phyloP scores from a whole-genome alignment of 495 filamentous ascomycete genomes.

The Friedmanniomyces endolithicus region DNA sequence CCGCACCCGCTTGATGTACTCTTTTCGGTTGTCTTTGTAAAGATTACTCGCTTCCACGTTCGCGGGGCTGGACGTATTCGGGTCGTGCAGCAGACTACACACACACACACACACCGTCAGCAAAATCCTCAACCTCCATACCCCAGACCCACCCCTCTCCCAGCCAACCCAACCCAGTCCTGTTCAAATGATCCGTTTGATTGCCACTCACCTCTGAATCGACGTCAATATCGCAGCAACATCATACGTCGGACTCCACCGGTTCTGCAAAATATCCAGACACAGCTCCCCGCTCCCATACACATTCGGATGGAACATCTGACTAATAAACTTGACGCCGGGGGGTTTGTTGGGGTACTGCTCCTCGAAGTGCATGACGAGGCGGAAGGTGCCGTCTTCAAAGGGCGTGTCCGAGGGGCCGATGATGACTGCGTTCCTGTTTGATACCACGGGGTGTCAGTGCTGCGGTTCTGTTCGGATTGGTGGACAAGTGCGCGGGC shows the following conservation, averaged over 20 bases:
- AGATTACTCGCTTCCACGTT: conserved; percentile 98
- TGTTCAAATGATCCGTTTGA: too few relatives aligned
- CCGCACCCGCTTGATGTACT: conserved; percentile 87
- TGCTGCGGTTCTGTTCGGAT: not conserved
- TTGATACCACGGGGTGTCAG: not conserved
- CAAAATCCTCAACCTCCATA: not conserved
- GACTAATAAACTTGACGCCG: conserved; percentile 92
- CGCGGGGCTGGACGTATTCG: conserved; percentile 91
- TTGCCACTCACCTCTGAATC: conserved; percentile 67
- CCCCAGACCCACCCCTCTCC: not conserved
- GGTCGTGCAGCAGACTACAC: conserved; percentile 84
- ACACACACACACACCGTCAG: conserved; percentile 7
- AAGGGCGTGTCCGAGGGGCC: conserved; percentile 95
- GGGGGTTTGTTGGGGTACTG: conserved; percentile 98
- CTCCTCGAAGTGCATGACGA: conserved; percentile 99
- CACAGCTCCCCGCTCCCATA: conserved; percentile 95
- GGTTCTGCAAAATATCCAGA: conserved; percentile 91
- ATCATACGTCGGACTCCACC: conserved; percentile 98
- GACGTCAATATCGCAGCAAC: conserved; percentile 94
- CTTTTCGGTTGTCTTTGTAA: conserved; percentile 94
- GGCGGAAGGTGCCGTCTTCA: conserved; percentile 92
- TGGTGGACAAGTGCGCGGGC: not conserved
- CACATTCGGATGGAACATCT: conserved; percentile 99
- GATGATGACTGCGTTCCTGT: conserved; percentile 97
- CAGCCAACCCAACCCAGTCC: not conserved